Conservation (phyloP, 306 rosid species). For the Cicer bijugum region DNA sequence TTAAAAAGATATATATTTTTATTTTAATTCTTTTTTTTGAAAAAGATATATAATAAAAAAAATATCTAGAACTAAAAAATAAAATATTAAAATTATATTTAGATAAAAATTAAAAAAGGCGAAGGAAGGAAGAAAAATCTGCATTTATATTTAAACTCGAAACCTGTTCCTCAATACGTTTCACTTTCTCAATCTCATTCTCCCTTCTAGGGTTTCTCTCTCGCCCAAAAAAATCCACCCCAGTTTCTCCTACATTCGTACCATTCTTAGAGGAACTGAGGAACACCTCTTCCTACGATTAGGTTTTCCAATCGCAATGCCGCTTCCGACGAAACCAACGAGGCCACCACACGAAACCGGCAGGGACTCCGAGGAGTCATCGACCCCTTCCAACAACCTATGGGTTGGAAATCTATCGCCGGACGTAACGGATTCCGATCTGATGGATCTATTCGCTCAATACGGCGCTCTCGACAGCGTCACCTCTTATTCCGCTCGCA, state of each 20-base stretch:
- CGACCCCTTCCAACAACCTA: constrained; percentile 73
- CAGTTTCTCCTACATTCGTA: neutral
- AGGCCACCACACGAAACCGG: constrained; percentile 41
- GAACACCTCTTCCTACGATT: neutral
- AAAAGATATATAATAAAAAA: no score
- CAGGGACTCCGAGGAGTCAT: constrained; percentile 57
- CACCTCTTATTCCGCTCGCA: constrained; percentile 73
- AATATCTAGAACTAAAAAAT: no score
- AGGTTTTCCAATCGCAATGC: constrained; percentile 54
- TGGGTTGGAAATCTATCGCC: constrained; percentile 89
- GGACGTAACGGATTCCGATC: constrained; percentile 78
- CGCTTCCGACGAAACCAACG: constrained; percentile 58
- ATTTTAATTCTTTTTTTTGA: no score
- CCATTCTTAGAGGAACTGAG: no score
- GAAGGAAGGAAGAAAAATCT: neutral
- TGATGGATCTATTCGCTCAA: constrained; percentile 73
- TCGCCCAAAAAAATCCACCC: neutral
- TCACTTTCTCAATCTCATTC: neutral
- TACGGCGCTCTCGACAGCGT: constrained; percentile 93
- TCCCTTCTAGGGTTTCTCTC: constrained; percentile 43
- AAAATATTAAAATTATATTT: no score
- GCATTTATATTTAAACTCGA: neutral
- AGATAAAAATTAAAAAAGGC: no score
- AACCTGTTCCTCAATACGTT: neutral
- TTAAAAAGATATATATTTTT: no score